Base-by-base conservation (phyloP, 2,329 filamentous ascomycete species). In the Leptodontidium sp. region DNA sequence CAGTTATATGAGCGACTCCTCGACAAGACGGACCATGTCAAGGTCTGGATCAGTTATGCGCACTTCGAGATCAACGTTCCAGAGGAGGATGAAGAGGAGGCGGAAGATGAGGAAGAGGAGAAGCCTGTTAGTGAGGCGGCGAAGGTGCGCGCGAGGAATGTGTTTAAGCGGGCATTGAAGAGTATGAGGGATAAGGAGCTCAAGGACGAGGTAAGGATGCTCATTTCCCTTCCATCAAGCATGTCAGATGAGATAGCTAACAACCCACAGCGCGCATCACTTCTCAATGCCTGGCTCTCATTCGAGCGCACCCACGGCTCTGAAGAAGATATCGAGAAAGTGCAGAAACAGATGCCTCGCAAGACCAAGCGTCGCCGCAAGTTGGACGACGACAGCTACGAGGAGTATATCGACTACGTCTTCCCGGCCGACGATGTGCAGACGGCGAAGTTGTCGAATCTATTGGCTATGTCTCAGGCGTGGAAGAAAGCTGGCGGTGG, bases 31-130 rank as follows among this genome's bases (percentile, higher is more conserved):
- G 91, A 96, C 77, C 96, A 99, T 78, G 94, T 98, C 84, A 99
- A 98, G 85, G 96, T 99, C 69, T 99, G 96, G 96, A 97, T 96
- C 80, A 95, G 93, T 80, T 99, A 95, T 82, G 96, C 96, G n/a
- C 93, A 97, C 80, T 98, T 99, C 78, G 96, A 99, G 81, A 93
- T 98, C 83, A 95, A 96, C 79, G 90, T 97, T 0, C 93, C 94
- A 55, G 94, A 97, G 67, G 87, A 84, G 14, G 84, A 87, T 24
- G 88, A 88, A 64, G 88, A 91, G 52, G 90, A 85, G 12, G 82
- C 81, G 4, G 82, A 83, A 12, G 84, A 86, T 11, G 85, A 84
- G 2, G 83, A 87, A 24, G 82, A 90, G 81, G 82, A 90, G 81
- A 86, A 87, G 57, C 87, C 85, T 1, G 87, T 97, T 77, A 93